Base-by-base conservation (phyloP, 371 early-diverging fungal species). In the Blastocladiella emersonii region DNA sequence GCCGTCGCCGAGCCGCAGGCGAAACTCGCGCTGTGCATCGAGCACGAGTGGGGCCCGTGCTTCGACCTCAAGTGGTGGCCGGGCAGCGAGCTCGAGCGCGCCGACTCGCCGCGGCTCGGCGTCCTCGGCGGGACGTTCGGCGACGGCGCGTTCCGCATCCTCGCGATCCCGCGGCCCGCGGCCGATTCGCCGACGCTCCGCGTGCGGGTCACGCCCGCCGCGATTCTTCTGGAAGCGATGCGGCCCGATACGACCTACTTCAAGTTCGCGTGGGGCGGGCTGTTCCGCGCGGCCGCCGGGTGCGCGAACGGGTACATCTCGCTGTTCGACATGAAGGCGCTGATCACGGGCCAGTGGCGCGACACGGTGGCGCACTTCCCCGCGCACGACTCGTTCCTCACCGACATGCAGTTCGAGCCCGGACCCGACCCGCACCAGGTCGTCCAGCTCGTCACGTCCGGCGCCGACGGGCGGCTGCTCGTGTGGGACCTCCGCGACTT, bases 31-130 rank as follows among this genome's bases (percentile, higher is more conserved):
- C 37, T 57, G 3, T 57, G n/a, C 8, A 17, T 57, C 37, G 57
- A 23, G 23, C 57, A 57, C 37, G 30, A 57, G 21, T 57, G 57
- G 57, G 57, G 57, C 34, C 35, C 37, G 2, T 57, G 57, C 57
- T 57, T 57, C 21, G 30, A 57, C 37, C 37, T 57, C 25, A 8
- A 57, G 23, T 57, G 57, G 57, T 57, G 57, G 57, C 57, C 57
- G 10, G 37, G 17, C 37, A n/a, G 57, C 23, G 23, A 10, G 19
- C 8, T 8, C 30, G 19, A n/a, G 19, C 23, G 8, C 21, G 30
- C 4, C n/a, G 57, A 57, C 35, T n/a, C n/a, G 23, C 35, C 35
- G 10, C 34, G n/a, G 0, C 34, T 57, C 57, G 57, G 57, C 21
- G 10, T 57, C 10, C 37, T 57, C 23, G 57, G 57, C 37, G 57